phyloP scores from a whole-genome alignment of 441 rosid genomes.

The Manihot esculenta region DNA sequence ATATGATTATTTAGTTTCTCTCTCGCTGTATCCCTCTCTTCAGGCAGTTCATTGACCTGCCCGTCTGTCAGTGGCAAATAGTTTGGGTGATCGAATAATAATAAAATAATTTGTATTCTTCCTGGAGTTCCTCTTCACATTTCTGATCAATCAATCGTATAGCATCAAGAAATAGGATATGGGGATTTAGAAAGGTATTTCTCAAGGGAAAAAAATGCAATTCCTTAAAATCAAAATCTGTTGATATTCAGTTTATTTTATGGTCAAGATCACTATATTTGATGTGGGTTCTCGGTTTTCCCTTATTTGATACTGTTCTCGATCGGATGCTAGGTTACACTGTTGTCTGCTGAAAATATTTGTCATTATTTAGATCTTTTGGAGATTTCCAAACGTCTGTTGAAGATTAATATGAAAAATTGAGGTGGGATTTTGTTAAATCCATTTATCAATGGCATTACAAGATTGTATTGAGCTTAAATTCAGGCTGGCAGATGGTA shows the following conservation, averaged over 20 bases:
- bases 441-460: slow-evolving; percentile 52
- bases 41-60: slow-evolving; percentile 29
- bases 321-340: slow-evolving; percentile 18
- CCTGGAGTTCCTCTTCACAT: background rate
- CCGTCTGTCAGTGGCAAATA: background rate
- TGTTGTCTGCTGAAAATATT: slow-evolving; percentile 25
- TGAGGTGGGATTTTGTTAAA: slow-evolving; percentile 26
- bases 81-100: too few species aligned
- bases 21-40: slow-evolving; percentile 25
- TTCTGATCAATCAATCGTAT: background rate
- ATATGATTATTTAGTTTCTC: slow-evolving; percentile 23
- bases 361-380: slow-evolving; percentile 21
- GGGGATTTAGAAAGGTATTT: background rate
- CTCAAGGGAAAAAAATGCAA: background rate
- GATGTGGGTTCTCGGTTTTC: slow-evolving; percentile 29
- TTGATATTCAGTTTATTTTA: slow-evolving; percentile 19
- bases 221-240: background rate
- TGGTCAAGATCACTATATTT: slow-evolving; percentile 9
- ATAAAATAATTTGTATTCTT: background rate
- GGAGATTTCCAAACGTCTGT: slow-evolving; percentile 12
- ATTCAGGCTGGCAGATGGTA: slow-evolving; percentile 79
- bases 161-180: slow-evolving; percentile 7
- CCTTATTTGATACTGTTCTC: slow-evolving; percentile 19
- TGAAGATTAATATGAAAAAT: slow-evolving; percentile 22
- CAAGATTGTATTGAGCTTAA: slow-evolving; percentile 67